phyloP scores from a whole-genome alignment of 257 asterid species.

The Gynochthodes officinalis region DNA sequence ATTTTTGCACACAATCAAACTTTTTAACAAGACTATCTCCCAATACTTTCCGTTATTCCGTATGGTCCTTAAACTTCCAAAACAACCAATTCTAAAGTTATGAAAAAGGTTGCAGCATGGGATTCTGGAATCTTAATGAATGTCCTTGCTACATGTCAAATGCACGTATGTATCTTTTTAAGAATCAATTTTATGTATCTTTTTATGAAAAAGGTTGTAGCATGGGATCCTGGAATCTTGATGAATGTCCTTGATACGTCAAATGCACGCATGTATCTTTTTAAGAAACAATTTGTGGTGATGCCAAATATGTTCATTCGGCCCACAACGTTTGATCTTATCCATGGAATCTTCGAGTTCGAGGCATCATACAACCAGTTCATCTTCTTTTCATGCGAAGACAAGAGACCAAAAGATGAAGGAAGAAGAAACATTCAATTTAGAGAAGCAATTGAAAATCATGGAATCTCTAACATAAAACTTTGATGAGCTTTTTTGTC shows the following conservation, averaged over 20 bases:
- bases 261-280: not conserved
- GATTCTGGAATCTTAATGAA: constrained; percentile 11
- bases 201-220: too few relatives aligned
- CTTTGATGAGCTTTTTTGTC: too few relatives aligned
- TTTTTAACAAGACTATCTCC: too few relatives aligned
- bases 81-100: too few relatives aligned
- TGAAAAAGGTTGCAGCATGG: too few relatives aligned
- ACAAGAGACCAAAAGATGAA: not conserved
- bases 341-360: too few relatives aligned
- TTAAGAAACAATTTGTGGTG: not conserved
- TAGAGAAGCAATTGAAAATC: not conserved
- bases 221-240: constrained; percentile 11
- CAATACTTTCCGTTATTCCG: too few relatives aligned
- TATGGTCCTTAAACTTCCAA: too few relatives aligned
- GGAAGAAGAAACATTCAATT: not conserved
- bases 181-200: not conserved
- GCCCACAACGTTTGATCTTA: too few relatives aligned
- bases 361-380: not conserved
- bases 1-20: too few relatives aligned
- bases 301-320: too few relatives aligned
- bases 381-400: not conserved
- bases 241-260: not conserved
- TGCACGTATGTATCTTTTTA: not conserved
- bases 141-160: too few relatives aligned
- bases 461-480: not conserved